Percentiles rank a stretch among this genome's conserved stretches.
phyloP scores from a whole-genome alignment of 116 monocot species.

The Trichopus zeylanicus region DNA sequence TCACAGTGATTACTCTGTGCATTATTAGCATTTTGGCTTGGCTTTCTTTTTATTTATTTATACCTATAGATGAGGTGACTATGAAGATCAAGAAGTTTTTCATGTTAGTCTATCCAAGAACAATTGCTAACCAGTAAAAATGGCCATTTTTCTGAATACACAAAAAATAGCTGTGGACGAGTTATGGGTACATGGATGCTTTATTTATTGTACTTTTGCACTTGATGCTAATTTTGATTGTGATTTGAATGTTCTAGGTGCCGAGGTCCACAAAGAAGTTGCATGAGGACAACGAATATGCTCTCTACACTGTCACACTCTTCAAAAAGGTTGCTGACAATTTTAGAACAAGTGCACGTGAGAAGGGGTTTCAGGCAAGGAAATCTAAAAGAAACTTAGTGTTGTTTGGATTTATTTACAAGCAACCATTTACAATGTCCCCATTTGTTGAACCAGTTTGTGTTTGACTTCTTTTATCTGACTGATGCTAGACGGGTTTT shows the following conservation, averaged over 20 bases:
- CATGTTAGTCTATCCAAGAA: too few species aligned
- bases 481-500: background rate
- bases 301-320: constrained; percentile 87
- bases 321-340: constrained; percentile 76
- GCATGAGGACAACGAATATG: constrained; percentile 91
- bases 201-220: background rate
- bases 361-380: constrained; percentile 90
- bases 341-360: constrained; percentile 72
- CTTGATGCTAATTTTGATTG: background rate
- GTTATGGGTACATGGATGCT: too few species aligned
- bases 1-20: too few species aligned
- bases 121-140: too few species aligned
- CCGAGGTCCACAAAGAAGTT: constrained; percentile 87
- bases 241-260: constrained; percentile 67
- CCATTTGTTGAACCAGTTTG: background rate
- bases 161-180: too few species aligned
- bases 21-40: too few species aligned
- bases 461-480: background rate
- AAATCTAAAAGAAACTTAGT: too few species aligned
- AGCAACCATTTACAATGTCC: too few species aligned
- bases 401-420: background rate
- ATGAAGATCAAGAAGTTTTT: too few species aligned
- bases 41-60: too few species aligned
- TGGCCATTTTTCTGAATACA: too few species aligned
- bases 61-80: too few species aligned